Evolutionary conservation across 768 basidiomycete genomes (phyloP).

Genomic region (Cytidiella melzeri): DNA sequence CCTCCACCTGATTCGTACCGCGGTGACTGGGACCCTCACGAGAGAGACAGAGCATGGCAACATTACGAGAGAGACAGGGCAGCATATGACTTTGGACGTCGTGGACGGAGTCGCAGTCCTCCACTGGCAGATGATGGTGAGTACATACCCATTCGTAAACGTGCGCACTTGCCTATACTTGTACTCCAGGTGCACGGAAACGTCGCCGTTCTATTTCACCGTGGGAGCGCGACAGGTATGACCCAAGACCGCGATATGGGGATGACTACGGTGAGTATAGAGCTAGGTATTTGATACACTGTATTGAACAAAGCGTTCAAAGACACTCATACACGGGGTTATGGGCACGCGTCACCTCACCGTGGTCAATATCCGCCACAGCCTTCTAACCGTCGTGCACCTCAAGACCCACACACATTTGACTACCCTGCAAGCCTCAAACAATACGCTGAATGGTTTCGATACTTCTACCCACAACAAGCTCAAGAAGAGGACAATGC

Average conservation of each 20-base stretch:
- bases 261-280: constrained; percentile 69
- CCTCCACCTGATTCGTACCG: constrained; percentile 51
- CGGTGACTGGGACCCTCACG: constrained; percentile 63
- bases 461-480: constrained; percentile 66
- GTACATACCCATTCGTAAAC: constrained; percentile 10
- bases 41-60: constrained; percentile 64
- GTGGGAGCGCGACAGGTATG: constrained; percentile 78
- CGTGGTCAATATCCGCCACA: constrained; percentile 44
- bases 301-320: constrained; percentile 13
- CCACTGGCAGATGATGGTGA: constrained; percentile 57
- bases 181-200: constrained; percentile 52
- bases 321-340: constrained; percentile 64
- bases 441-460: constrained; percentile 87
- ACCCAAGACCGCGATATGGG: constrained; percentile 73
- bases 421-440: constrained; percentile 79
- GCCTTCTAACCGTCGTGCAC: constrained; percentile 41
- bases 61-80: constrained; percentile 65
- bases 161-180: constrained; percentile 5
- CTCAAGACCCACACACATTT: constrained; percentile 74
- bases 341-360: constrained; percentile 61
- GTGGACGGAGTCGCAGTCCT: constrained; percentile 76
- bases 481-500: constrained; percentile 78
- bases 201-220: constrained; percentile 76
- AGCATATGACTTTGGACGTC: constrained; percentile 60
- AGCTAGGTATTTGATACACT: not conserved